Base-by-base conservation (phyloP, 2,329 filamentous ascomycete species). In the Chalara sp. region DNA sequence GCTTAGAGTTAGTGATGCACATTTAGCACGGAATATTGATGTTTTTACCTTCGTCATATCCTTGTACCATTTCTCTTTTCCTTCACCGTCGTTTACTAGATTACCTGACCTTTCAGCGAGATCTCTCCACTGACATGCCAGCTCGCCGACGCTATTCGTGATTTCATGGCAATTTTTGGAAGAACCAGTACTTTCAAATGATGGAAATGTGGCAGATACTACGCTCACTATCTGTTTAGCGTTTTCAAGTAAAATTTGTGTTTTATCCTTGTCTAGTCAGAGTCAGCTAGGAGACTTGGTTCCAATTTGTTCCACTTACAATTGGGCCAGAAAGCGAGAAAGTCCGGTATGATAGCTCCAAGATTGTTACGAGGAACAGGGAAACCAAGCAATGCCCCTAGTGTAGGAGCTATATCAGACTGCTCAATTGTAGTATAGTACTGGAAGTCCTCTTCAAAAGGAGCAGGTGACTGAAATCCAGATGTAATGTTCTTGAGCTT, bases 351-450 rank as follows among this genome's bases (percentile, higher is more conserved):
- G 54, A 96, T 84, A 1, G 90, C 83, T 1, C 93, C 93, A 0
- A 99, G 72, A 56, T 90, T 97, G 64, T 99, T 99, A 66, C 84
- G 82, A 0, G 93, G 88, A 1, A 95, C 76, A 0, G 93, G 92
- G 57, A 99, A 86, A 0, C 91, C 91, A 43, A 99, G 76, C 32
- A 99, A 72, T 1, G 85, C 89, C 8, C 88, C 90, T 28, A 99
- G 73, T 0, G 92, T 96, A 1, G 93, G 91, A 0, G 89, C 89
- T 53, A 99, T 79, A 67, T 99, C 95, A 1, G 90, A 95, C 70
- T 99, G 93, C 64, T 97, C 88, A n/a, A 97, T 81, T 49, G 75
- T 81, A 32, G 74, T 76, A 66, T 97, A 97, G 65, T 88, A 97
- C 53, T 87, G 80, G 58, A 95, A 95, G 55, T 93, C 84, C 13